Base-by-base conservation (phyloP, 257 asterid species). In the Prunella vulgaris region DNA sequence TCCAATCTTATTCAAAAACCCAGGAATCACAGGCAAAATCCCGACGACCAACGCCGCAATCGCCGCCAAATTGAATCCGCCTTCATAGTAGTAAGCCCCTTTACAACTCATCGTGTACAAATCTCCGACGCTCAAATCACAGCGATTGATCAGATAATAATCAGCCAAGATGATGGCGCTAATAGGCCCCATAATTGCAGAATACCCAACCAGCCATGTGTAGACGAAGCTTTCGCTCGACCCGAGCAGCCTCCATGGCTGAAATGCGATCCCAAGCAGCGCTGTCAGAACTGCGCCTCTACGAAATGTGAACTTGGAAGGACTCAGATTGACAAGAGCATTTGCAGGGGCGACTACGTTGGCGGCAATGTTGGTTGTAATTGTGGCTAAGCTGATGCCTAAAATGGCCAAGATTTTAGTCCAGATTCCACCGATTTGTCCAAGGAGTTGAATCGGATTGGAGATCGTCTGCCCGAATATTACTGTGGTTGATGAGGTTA, bases 281-380 rank as follows among this genome's bases (percentile, higher is more conserved):
- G 98, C 98, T 0, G 98, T 90, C 0, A 88, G 63, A 0, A 90
- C 0, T 1, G 97, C 95, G 0, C 97, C 97, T 7, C 72, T 72
- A 0, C 96, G 77, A 58, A 93, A 93, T 0, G 85, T 90, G 83
- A 93, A 90, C 30, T 5, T 53, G 1, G 89, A 78, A 10, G 98
- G 98, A 70, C 89, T 88, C 3, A 90, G 86, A 64, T 93, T 93
- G 35, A 83, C 97, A 0, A 93, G 48, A 0, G 96, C 98, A 27
- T 93, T 90, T 0, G 98, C 97, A 0, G 96, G 98, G 1, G 98
- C 99, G 3, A 93, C 99, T 4, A 90, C 94, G 12, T 93, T 90
- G 9, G 99, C 99, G 2, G 99, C 97, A 30, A 93, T 87, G 82
- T 93, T 93, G 72, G 99, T 93, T 0, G 97, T 93, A 40, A 93